Evolutionary conservation across 2,329 filamentous ascomycete species (phyloP).

Genomic region (Monosporascus sp.): DNA sequence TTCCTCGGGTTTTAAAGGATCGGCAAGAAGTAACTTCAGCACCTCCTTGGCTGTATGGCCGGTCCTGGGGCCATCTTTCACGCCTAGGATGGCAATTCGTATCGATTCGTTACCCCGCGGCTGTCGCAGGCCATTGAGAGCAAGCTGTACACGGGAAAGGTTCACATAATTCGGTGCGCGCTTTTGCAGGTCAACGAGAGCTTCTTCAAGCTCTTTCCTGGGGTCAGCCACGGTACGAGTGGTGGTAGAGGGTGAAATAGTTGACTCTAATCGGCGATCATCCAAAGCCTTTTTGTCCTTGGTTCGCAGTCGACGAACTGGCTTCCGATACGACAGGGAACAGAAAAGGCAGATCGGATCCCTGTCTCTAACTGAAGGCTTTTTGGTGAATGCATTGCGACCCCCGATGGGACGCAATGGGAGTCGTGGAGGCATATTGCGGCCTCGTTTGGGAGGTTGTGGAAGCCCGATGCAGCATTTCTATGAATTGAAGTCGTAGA

Average conservation of each 20-base stretch:
- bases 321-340: conserved; percentile 15
- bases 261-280: conserved; percentile 18
- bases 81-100: conserved; percentile 51
- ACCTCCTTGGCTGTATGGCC: conserved; percentile 55
- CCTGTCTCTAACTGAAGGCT: conserved; percentile 3
- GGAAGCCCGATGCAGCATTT: background rate
- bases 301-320: conserved; percentile 8
- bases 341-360: conserved; percentile 26
- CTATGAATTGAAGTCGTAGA: no score
- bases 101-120: conserved; percentile 50
- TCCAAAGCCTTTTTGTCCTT: conserved; percentile 15
- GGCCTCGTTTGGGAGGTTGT: background rate
- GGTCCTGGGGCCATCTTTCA: conserved; percentile 33
- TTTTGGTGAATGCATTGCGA: conserved; percentile 7
- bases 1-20: conserved; percentile 58
- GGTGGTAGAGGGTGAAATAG: conserved; percentile 7
- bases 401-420: conserved; percentile 21
- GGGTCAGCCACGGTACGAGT: conserved; percentile 21
- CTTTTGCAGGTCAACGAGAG: conserved; percentile 55
- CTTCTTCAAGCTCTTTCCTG: conserved; percentile 50
- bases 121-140: conserved; percentile 58
- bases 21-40: conserved; percentile 63
- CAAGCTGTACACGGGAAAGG: conserved; percentile 66
- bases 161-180: conserved; percentile 58
- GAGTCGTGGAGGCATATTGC: conserved; percentile 25